phyloP scores from a whole-genome alignment of 148 eudicot species.

The Heliosperma pusillum region DNA sequence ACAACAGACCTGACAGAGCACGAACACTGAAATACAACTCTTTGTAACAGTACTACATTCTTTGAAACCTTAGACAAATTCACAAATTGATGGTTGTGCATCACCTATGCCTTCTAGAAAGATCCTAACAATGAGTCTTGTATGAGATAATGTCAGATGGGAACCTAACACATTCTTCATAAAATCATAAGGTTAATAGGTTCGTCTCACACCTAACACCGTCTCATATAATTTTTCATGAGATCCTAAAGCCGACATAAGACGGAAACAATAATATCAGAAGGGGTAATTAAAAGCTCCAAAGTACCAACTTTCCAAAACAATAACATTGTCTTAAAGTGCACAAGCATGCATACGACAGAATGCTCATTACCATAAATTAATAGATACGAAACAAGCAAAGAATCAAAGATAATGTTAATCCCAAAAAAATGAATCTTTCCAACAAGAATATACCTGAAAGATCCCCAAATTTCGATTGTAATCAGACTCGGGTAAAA shows the following conservation, averaged over 20 bases:
- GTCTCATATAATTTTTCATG: too few species aligned
- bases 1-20: not conserved
- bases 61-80: not conserved
- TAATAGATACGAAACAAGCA: too few species aligned
- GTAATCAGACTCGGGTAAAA: constrained; percentile 82
- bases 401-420: too few species aligned
- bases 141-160: too few species aligned
- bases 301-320: not conserved
- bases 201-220: too few species aligned
- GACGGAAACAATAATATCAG: not conserved
- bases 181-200: too few species aligned
- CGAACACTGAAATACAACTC: not conserved
- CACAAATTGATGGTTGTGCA: not conserved
- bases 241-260: not conserved
- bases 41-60: not conserved
- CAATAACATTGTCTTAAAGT: not conserved
- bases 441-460: constrained; percentile 52
- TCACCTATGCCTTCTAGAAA: not conserved
- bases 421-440: constrained; percentile 5
- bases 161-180: too few species aligned
- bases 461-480: constrained; percentile 82
- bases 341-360: not conserved
- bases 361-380: not conserved
- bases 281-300: not conserved
- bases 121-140: too few species aligned